phyloP scores from a whole-genome alignment of 768 basidiomycete species.

The Leccinum broughii region DNA sequence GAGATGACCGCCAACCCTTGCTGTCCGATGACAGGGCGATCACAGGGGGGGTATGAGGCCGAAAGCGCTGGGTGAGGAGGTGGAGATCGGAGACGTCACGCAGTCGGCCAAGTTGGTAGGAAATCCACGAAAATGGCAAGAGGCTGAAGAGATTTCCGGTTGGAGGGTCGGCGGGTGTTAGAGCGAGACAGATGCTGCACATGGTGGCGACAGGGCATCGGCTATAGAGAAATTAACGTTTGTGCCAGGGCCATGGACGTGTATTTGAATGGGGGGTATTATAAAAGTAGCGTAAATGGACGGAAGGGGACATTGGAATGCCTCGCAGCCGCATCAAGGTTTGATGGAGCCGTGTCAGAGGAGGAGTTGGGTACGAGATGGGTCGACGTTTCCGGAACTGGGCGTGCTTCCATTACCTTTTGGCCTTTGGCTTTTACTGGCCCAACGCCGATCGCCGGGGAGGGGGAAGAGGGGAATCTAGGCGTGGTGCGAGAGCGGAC shows the following conservation, averaged over 20 bases:
- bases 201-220: conserved; percentile 11
- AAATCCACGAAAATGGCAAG: conserved; percentile 1
- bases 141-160: conserved; percentile 1
- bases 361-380: not conserved
- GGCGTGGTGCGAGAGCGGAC: not conserved
- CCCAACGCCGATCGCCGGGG: conserved; percentile 20
- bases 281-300: conserved; percentile 11
- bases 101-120: not conserved
- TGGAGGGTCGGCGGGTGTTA: not conserved
- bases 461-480: not conserved
- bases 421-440: conserved; percentile 17
- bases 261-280: conserved; percentile 7
- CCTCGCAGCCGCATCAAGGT: conserved; percentile 25
- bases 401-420: conserved; percentile 20
- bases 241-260: not conserved
- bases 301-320: conserved; percentile 2
- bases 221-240: conserved; percentile 23
- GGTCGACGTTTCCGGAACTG: conserved; percentile 4
- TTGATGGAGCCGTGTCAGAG: conserved; percentile 21
- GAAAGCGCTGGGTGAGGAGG: not conserved
- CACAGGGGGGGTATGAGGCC: not conserved
- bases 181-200: conserved; percentile 5
- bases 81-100: conserved; percentile 9
- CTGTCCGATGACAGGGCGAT: not conserved
- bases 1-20: not conserved